Base-by-base conservation (phyloP, 179 eudicot genomes). In the Carnegiea gigantea region DNA sequence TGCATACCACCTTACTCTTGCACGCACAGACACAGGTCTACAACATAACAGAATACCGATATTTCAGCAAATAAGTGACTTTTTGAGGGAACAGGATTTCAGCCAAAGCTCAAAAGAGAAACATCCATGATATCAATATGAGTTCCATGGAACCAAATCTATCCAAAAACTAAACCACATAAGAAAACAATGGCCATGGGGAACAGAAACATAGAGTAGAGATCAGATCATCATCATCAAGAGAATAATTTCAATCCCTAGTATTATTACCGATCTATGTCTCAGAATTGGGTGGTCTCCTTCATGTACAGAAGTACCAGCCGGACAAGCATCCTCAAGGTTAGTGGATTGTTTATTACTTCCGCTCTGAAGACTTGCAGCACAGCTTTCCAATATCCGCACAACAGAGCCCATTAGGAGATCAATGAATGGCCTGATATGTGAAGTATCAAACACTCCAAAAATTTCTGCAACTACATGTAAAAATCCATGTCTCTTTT, bases 401-500 rank as follows among this genome's bases (percentile, higher is more conserved):
- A 89, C 98, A 85, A 92, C 90, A 84, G 90, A 93, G 12, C 94
- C 94, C 84, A 90, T 84, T 75, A 97, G 78, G 78, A 93, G 81
- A 83, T 90, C 87, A 82, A 97, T 93, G 82, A 87, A 95, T n/a
- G 99, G 96, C 54, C 81, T 84, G 13, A 95, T 71, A 83, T 78
- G 98, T 33, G 83, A 81, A 80, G 88, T 90, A 86, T 91, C 97
- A 87, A 95, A 97, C 75, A 92, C 91, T 67, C 85, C 88, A 49
- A 97, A 85, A 81, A 95, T 84, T 83, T 95, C 98, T 89, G 92
- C 98, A 81, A 91, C 88, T 60, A 97, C 98, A 79, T 97, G 98
- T 81, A 97, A 84, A 86, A 95, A 93, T 38, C 95, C 97, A 82
- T 82, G 83, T 89, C 83, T 87, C 85, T 97, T 93, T 86, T 97